Conservation (phyloP, 306 rosid species). For the Hylodesmum podocarpum region DNA sequence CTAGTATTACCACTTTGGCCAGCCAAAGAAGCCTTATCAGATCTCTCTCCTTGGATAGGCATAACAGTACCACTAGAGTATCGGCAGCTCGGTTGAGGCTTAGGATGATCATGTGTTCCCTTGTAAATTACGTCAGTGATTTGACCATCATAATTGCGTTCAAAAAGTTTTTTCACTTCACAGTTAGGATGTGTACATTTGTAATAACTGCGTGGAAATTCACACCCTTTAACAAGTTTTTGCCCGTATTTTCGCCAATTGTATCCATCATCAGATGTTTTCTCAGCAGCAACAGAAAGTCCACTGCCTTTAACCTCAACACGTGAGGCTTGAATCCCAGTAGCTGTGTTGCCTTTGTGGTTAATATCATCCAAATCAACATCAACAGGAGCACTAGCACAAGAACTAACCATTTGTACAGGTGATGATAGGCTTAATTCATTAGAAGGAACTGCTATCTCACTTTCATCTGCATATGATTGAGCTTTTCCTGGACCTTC, state of each 20-base stretch:
- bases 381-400: slow-evolving; percentile 54
- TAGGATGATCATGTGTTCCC: slow-evolving; percentile 97
- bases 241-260: slow-evolving; percentile 98
- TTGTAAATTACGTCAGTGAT: slow-evolving; percentile 93
- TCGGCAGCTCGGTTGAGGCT: slow-evolving; percentile 90
- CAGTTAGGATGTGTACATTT: slow-evolving; percentile 97
- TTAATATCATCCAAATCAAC: slow-evolving; percentile 59
- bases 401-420: slow-evolving; percentile 50
- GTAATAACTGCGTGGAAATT: slow-evolving; percentile 98
- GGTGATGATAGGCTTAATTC: slow-evolving; percentile 63
- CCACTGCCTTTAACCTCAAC: slow-evolving; percentile 60
- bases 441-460: slow-evolving; percentile 56
- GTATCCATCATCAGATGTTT: slow-evolving; percentile 85
- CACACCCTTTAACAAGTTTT: slow-evolving; percentile 95
- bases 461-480: slow-evolving; percentile 57
- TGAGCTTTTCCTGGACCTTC: slow-evolving; percentile 55
- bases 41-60: slow-evolving; percentile 66
- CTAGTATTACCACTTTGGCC: slow-evolving; percentile 72
- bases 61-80: slow-evolving; percentile 57
- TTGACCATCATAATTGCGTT: slow-evolving; percentile 93
- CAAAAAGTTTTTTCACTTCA: slow-evolving; percentile 96
- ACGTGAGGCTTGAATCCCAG: slow-evolving; percentile 56
- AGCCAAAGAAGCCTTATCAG: slow-evolving; percentile 64
- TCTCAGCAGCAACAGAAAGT: slow-evolving; percentile 51
- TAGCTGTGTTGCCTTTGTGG: slow-evolving; percentile 48